Conservation (phyloP, 2,329 filamentous ascomycete species). For the Trematosphaeria pertusa region DNA sequence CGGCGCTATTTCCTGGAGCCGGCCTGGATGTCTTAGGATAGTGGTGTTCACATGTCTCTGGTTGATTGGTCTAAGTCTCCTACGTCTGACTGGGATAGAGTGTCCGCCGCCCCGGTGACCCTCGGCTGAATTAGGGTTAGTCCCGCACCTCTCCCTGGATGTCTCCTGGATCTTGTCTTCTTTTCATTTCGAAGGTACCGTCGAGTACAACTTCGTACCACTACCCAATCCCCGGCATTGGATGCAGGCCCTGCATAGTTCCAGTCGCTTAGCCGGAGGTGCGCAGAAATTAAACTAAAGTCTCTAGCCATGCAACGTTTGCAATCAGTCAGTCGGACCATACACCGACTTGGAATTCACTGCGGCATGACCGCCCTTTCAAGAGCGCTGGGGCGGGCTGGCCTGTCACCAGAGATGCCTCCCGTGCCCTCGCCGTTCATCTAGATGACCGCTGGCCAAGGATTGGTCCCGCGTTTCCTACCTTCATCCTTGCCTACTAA, state of each 20-base stretch:
- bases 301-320: conserved; percentile 5
- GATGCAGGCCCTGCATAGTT: background rate
- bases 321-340: background rate
- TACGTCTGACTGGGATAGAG: conserved; percentile 25
- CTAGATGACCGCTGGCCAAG: too few species aligned
- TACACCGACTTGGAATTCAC: conserved; percentile 3
- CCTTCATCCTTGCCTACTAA: too few species aligned
- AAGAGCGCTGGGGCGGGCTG: too few species aligned
- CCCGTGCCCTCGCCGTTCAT: too few species aligned
- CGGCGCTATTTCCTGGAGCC: conserved; percentile 8
- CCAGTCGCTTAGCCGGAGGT: background rate
- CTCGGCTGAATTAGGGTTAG: conserved; percentile 33
- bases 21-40: conserved; percentile 11
- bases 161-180: conserved; percentile 13
- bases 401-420: too few species aligned
- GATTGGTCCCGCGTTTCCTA: too few species aligned
- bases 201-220: conserved; percentile 6
- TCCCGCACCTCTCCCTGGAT: conserved; percentile 12
- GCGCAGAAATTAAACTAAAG: background rate
- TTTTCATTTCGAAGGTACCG: conserved; percentile 17
- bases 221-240: conserved; percentile 5
- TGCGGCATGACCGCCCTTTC: conserved; percentile 2
- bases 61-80: conserved; percentile 24
- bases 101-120: conserved; percentile 41
- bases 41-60: conserved; percentile 35